Conservation (phyloP, 805 yeast genomes). For the Yarrowia hollandica region DNA sequence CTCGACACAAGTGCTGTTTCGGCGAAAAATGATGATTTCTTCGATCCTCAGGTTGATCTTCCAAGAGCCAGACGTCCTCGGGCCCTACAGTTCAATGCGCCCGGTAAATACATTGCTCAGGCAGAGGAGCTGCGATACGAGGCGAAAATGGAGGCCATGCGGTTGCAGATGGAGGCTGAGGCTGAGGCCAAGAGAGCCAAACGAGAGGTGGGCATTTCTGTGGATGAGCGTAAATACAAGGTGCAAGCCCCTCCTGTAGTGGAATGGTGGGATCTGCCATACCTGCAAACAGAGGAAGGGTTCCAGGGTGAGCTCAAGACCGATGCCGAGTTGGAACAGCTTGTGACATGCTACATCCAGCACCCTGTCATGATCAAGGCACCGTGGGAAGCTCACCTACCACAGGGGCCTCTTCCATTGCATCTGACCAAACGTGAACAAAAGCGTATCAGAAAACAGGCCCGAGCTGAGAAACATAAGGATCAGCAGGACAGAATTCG, state of each 20-base stretch:
- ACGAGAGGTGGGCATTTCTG: conserved; percentile 50
- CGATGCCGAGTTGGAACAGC: conserved; percentile 44
- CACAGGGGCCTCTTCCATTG: conserved; percentile 47
- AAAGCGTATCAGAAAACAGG: conserved; percentile 69
- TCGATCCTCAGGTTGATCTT: conserved; percentile 11
- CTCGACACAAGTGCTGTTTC: conserved; percentile 5
- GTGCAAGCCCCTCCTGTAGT: conserved; percentile 56
- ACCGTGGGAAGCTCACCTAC: conserved; percentile 54
- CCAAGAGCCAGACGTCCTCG: conserved; percentile 10
- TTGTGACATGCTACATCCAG: conserved; percentile 67
- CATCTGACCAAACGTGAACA: conserved; percentile 74
- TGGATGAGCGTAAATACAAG: conserved; percentile 59
- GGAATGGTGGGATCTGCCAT: conserved; percentile 90
- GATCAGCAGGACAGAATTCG: conserved; percentile 76
- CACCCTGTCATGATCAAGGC: conserved; percentile 73
- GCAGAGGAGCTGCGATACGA: conserved; percentile 54
- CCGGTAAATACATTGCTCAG: conserved; percentile 61
- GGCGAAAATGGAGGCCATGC: conserved; percentile 42
- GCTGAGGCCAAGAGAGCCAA: conserved; percentile 44
- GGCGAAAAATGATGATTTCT: not conserved
- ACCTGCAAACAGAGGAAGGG: conserved; percentile 45
- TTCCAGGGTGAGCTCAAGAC: conserved; percentile 30
- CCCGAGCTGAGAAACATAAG: conserved; percentile 60
- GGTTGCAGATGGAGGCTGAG: conserved; percentile 40
- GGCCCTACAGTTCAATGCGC: conserved; percentile 54